A percentile compares a stretch with the other conserved stretches of the same genome.
These are phyloP conservation scores for Oryza brachyantha DNA, from an alignment of 176 grass and related monocot genomes.

Conservation along the genomic window DNA sequence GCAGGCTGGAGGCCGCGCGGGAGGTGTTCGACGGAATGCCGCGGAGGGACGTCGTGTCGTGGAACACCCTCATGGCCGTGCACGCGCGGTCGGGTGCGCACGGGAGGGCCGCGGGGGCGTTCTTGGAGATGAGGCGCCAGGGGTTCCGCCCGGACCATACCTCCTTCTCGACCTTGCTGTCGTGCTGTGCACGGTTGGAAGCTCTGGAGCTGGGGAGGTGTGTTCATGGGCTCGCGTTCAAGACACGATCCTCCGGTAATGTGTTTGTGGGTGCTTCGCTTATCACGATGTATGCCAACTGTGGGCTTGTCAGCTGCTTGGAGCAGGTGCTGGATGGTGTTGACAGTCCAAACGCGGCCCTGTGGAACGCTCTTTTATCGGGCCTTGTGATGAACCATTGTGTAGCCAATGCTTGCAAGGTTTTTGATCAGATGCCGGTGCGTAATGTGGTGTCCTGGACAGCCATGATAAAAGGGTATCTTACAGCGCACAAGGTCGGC, in stretches of 20 bases:
- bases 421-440: constrained; percentile 43
- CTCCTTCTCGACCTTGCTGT: constrained; percentile 46
- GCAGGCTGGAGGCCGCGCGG: constrained; percentile 29
- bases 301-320: constrained; percentile 26
- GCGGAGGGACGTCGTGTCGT: constrained; percentile 42
- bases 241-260: constrained; percentile 14
- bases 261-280: constrained; percentile 67
- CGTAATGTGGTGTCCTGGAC: constrained; percentile 76
- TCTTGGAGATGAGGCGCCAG: constrained; percentile 19
- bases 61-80: constrained; percentile 59
- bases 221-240: constrained; percentile 44
- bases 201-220: constrained; percentile 38
- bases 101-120: background rate
- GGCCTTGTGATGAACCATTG: constrained; percentile 47
- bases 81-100: constrained; percentile 20
- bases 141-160: constrained; percentile 34
- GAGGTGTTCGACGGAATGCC: constrained; percentile 64
- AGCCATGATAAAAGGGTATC: constrained; percentile 54
- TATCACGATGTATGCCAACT: constrained; percentile 58
- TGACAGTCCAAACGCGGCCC: constrained; percentile 27
- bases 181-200: constrained; percentile 30
- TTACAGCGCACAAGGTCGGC: constrained; percentile 23
- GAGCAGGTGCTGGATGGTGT: constrained; percentile 25
- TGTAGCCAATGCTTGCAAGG: constrained; percentile 41
- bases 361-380: constrained; percentile 61